phyloP scores from a whole-genome alignment of 73 alveolate species.

The Paramecium pentaurelia region DNA sequence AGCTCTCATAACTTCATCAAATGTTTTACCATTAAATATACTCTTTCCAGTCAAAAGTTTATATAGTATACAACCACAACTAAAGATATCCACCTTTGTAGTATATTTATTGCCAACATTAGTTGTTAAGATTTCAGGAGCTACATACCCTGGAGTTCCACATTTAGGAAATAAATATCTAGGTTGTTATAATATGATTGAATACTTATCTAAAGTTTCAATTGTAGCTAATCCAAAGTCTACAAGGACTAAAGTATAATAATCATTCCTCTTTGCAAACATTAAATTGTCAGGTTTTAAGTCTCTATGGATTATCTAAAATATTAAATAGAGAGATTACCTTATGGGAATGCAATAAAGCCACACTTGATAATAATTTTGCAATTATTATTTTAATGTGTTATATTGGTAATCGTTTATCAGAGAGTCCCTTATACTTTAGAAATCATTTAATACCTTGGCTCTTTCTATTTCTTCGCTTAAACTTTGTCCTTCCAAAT shows the following conservation, averaged over 20 bases:
- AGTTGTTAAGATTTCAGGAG: slow-evolving; percentile 68
- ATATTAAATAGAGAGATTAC: neutral
- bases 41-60: slow-evolving; percentile 54
- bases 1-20: slow-evolving; percentile 35
- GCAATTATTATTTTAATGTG: neutral
- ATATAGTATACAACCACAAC: slow-evolving; percentile 58
- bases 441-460: neutral
- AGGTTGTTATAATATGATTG: neutral
- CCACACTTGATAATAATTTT: neutral
- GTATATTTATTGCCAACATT: neutral
- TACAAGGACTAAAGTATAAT: slow-evolving; percentile 3
- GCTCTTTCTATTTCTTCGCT: slow-evolving; percentile 20
- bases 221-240: slow-evolving; percentile 58
- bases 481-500: neutral
- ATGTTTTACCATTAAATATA: slow-evolving; percentile 6
- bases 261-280: slow-evolving; percentile 41
- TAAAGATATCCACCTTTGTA: slow-evolving; percentile 45
- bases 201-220: slow-evolving; percentile 38
- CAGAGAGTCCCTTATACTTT: neutral
- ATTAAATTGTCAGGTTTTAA: slow-evolving; percentile 55
- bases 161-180: slow-evolving; percentile 36
- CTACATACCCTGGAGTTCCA: slow-evolving; percentile 74
- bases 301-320: slow-evolving; percentile 58
- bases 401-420: neutral
- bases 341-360: slow-evolving; percentile 49